A percentile compares a stretch with the other conserved stretches of the same genome.
Evolutionary conservation across 2,329 filamentous ascomycete species (phyloP).

Genomic region (Cladosporium cucumerinum): DNA sequence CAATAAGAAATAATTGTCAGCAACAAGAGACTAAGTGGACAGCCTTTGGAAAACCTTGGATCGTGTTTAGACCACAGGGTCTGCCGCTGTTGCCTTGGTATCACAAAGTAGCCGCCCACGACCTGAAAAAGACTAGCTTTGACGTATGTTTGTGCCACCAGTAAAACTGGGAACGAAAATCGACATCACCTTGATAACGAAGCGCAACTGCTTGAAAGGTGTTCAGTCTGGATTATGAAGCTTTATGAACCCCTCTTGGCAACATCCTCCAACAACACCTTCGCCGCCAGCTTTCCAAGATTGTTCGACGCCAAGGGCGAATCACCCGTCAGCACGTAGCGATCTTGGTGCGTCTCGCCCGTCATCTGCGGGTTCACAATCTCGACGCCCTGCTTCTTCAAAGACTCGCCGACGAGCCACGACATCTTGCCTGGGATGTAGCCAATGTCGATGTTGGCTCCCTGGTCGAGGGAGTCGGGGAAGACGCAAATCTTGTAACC

Average conservation of each 20-base stretch:
- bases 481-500: constrained; percentile 23
- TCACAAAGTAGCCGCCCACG: not conserved
- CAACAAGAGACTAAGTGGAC: too few species aligned
- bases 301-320: constrained; percentile 26
- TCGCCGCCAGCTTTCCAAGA: constrained; percentile 22
- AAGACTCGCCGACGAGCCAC: constrained; percentile 23
- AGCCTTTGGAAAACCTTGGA: too few species aligned
- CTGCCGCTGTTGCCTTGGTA: not conserved
- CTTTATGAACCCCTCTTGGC: not conserved
- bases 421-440: constrained; percentile 26
- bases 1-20: too few species aligned
- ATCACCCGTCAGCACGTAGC: constrained; percentile 23
- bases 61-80: not conserved
- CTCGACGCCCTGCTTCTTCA: constrained; percentile 20
- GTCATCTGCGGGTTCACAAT: constrained; percentile 22
- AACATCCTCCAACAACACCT: constrained; percentile 20
- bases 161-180: not conserved
- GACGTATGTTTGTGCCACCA: not conserved
- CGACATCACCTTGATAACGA: not conserved
- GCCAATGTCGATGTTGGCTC: constrained; percentile 24
- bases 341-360: constrained; percentile 21
- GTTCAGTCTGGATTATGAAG: not conserved
- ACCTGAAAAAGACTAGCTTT: not conserved
- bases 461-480: constrained; percentile 22
- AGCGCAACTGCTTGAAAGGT: too few species aligned